Base-by-base conservation (phyloP, 352 stramenopile genomes). In the Globisporangium emineosum region DNA sequence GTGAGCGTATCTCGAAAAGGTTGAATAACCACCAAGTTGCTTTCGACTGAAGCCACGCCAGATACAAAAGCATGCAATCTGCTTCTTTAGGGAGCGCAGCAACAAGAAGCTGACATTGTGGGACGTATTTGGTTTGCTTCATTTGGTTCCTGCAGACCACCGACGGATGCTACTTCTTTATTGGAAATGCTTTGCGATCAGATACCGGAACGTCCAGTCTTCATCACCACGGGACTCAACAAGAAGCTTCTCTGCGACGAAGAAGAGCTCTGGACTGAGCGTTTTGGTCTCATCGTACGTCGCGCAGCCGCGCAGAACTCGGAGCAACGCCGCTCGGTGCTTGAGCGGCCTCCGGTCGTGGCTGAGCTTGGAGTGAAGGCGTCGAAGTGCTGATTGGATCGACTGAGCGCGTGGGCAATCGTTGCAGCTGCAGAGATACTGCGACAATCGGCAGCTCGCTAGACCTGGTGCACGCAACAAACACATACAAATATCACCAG, bases 241-340 rank as follows among this genome's bases (percentile, higher is more conserved):
- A 15, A 90, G 66, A 54, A 90, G 76, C 59, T 78, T 78, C 51
- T 88, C 72, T 27, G 73, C 79, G 13, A 77, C 57, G 52, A 79
- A 68, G 13, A 90, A 35, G 21, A 79, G 67, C 13, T 70, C 68
- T 33, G 81, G 70, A 47, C 72, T 54, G 65, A 79, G 66, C 52
- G 79, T 23, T 59, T 79, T 72, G 8, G 79, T 88, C 65, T 93
- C 84, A 50, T 93, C 79, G 64, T 90, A 93, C 33, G 84, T 91
- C 13, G 75, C 76, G 27, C 76, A 90, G 0, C 74, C 84, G 15
- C 77, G 80, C 29, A 93, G 64, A 2, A 93, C 73, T 25, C 80
- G 78, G 8, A 83, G 65, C 12, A 92, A 33, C 6, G 66, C 62
- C 17, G 8, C 15, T 73, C 59, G 51, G 62, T 74, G 49, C 37